Percentiles rank a stretch among this genome's conserved stretches.
phyloP scores from a whole-genome alignment of 2,329 filamentous ascomycete genomes.

The Xylaria sp. region DNA sequence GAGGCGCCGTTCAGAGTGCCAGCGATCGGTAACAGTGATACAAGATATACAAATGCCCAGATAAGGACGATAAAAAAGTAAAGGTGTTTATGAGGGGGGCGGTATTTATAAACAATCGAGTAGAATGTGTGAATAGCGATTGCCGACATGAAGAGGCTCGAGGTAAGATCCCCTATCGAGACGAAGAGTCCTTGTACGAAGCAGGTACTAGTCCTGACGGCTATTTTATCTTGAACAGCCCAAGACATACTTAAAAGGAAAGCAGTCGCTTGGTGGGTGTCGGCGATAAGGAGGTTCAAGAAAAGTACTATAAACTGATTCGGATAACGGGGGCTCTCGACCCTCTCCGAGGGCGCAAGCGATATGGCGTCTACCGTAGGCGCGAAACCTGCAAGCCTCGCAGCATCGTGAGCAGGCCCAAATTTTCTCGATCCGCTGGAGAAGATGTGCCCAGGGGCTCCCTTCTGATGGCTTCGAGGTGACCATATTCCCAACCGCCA shows the following conservation, averaged over 20 bases:
- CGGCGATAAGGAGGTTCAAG: slow-evolving; percentile 75
- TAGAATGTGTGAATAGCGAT: slow-evolving; percentile 76
- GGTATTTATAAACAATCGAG: slow-evolving; percentile 67
- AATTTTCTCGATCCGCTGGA: slow-evolving; percentile 37
- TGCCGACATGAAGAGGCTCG: slow-evolving; percentile 72
- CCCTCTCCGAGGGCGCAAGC: slow-evolving; percentile 24
- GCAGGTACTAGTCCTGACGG: slow-evolving; percentile 66
- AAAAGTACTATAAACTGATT: slow-evolving; percentile 78
- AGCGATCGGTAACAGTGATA: slow-evolving; percentile 64
- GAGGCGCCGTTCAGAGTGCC: slow-evolving; percentile 56
- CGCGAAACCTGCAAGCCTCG: slow-evolving; percentile 23
- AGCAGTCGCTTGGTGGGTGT: slow-evolving; percentile 72
- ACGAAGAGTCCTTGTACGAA: slow-evolving; percentile 75
- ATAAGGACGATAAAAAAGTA: slow-evolving; percentile 59
- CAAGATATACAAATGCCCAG: slow-evolving; percentile 70
- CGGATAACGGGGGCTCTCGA: slow-evolving; percentile 44
- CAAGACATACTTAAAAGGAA: slow-evolving; percentile 73
- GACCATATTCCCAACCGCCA: slow-evolving; percentile 47
- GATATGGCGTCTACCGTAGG: slow-evolving; percentile 24
- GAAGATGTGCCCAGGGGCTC: slow-evolving; percentile 34
- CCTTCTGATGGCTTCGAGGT: background rate
- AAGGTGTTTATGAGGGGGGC: slow-evolving; percentile 62
- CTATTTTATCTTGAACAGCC: slow-evolving; percentile 64
- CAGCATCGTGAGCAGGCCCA: slow-evolving; percentile 35
- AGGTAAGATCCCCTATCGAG: slow-evolving; percentile 73